Base-by-base conservation (phyloP, 2,329 filamentous ascomycete genomes). In the Ophiostoma sp. region DNA sequence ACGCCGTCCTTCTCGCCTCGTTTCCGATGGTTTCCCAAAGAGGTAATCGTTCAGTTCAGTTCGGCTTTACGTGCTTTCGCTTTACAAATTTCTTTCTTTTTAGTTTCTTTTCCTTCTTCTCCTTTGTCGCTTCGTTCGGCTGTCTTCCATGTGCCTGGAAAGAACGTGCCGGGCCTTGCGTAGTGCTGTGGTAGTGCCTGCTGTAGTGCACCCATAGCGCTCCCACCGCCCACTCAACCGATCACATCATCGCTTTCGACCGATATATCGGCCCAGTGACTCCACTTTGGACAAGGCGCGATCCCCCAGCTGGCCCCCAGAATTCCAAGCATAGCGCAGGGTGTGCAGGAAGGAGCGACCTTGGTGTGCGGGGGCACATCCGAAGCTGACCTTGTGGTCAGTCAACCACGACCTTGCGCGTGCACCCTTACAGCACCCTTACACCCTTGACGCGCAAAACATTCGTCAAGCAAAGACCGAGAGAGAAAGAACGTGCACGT, bases 221-320 rank as follows among this genome's bases (percentile, higher is more conserved):
- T 25, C 19, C 52, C 52, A 25, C 7, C 25, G 22, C 1, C 17
- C 17, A 19, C 48, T 50, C 17, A n/a, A n/a, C 22, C 52, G 61
- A 64, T 64, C 61, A 64, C 61, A 42, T 42, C 61, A 64, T 64
- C 61, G 61, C 61, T 39, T 42, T 64, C 19, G 61, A 64, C 61
- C 61, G 61, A 64, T 64, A 64, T 64, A 64, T 64, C 61, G 61
- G 61, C 36, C 61, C 33, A 64, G 36, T 64, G n/a, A n/a, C 33
- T 25, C 61, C 61, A 64, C 61, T 33, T 33, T 33, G 4, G 31
- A 36, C 57, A 61, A 61, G 57, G 57, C 57, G 57, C 57, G 57
- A 61, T 61, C 19, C 57, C 57, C 52, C 52, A 12, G 19, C n/a
- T n/a, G n/a, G n/a, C n/a, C n/a, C n/a, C n/a, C n/a, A n/a, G 19